phyloP scores from a whole-genome alignment of 1,139 yeast genomes.

The Tardiomyces digboiensis region DNA sequence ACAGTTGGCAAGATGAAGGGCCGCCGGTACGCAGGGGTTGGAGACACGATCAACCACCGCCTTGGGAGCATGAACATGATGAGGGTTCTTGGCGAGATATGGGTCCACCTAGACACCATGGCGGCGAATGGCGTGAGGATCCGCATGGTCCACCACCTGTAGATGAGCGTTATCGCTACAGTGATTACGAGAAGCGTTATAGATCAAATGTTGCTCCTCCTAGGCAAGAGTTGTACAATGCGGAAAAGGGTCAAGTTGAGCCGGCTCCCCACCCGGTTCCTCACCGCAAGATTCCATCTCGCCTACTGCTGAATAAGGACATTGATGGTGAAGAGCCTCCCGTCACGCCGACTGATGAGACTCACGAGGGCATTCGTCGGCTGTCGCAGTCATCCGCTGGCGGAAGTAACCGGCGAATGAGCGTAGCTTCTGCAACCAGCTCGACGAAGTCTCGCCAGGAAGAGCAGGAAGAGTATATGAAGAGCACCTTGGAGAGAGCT shows the following conservation, averaged over 20 bases:
- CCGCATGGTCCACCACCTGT: conserved; percentile 1
- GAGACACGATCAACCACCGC: conserved; percentile 6
- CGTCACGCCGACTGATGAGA: background rate
- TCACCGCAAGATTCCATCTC: conserved; percentile 3
- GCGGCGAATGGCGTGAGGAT: conserved; percentile 4
- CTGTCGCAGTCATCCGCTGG: conserved; percentile 3
- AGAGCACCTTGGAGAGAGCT: conserved; percentile 23
- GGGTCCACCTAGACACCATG: conserved; percentile 4
- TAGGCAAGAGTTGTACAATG: conserved; percentile 24
- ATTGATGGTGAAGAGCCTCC: conserved; percentile 1
- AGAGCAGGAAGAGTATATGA: conserved; percentile 27
- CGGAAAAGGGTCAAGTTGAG: conserved; percentile 23
- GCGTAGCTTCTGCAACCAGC: conserved; percentile 3
- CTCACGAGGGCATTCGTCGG: background rate
- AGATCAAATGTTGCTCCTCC: conserved; percentile 18
- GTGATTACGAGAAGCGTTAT: conserved; percentile 22
- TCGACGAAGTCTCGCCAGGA: conserved; percentile 11
- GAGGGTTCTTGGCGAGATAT: conserved; percentile 3
- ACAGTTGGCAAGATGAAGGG: background rate
- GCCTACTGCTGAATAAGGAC: background rate
- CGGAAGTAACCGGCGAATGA: conserved; percentile 1
- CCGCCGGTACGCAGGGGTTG: conserved; percentile 3
- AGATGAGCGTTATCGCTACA: conserved; percentile 17
- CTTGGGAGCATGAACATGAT: conserved; percentile 6
- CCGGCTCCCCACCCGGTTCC: conserved; percentile 8